These are phyloP conservation scores for Aspergillus cavernicola DNA, from an alignment of 495 filamentous ascomycete genomes.

Conservation along the genomic window DNA sequence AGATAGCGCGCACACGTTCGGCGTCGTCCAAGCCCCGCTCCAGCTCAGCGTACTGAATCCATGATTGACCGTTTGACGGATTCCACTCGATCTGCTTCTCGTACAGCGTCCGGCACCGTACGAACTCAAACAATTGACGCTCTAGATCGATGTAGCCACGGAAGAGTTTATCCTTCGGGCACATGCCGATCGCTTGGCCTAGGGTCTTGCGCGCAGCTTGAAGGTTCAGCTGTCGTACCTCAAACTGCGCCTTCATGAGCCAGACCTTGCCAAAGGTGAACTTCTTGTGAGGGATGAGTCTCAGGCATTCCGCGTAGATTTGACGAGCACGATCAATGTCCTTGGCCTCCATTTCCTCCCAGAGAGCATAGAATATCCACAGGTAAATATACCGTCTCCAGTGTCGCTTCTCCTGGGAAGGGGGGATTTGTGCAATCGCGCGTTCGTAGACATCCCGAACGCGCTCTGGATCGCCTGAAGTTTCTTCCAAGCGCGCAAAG, in stretches of 20 bases:
- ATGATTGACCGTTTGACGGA: slow-evolving; percentile 80
- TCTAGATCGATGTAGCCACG: slow-evolving; percentile 90
- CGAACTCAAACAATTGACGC: slow-evolving; percentile 86
- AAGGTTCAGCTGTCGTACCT: slow-evolving; percentile 81
- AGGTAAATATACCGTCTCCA: slow-evolving; percentile 97
- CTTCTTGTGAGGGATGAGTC: slow-evolving; percentile 88
- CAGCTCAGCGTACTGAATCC: slow-evolving; percentile 92
- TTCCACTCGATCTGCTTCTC: slow-evolving; percentile 93
- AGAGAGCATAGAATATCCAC: slow-evolving; percentile 95
- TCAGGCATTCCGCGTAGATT: slow-evolving; percentile 85
- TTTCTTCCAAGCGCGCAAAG: slow-evolving; percentile 87
- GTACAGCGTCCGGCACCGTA: slow-evolving; percentile 83
- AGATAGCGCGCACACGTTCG: slow-evolving; percentile 84
- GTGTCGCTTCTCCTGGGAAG: slow-evolving; percentile 93
- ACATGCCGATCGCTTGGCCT: slow-evolving; percentile 86
- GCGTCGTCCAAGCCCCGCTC: slow-evolving; percentile 87
- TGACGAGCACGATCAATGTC: slow-evolving; percentile 79
- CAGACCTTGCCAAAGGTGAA: slow-evolving; percentile 98
- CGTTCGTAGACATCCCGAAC: slow-evolving; percentile 93
- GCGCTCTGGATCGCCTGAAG: slow-evolving; percentile 69
- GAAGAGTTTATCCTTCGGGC: slow-evolving; percentile 93
- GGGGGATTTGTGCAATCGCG: slow-evolving; percentile 93
- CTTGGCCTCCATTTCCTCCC: slow-evolving; percentile 82
- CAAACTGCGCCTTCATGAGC: slow-evolving; percentile 90
- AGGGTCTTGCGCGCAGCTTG: slow-evolving; percentile 78